Percentiles rank a stretch among this genome's conserved stretches.
These are phyloP conservation scores for Tulasnella sp. DNA, from an alignment of 768 basidiomycete species.

Conservation along the genomic window DNA sequence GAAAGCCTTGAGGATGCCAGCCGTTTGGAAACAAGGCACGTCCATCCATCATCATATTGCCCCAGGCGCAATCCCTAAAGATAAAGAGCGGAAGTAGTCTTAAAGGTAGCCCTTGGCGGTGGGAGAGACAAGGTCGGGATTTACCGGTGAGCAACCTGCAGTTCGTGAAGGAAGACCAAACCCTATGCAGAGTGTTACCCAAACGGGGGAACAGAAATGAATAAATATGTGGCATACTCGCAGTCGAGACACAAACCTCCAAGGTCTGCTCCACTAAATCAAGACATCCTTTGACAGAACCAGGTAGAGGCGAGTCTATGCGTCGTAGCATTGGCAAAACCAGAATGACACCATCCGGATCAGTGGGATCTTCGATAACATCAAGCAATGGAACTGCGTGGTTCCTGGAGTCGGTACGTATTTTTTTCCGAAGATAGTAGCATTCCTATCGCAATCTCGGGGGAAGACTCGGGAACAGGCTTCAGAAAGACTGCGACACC, in stretches of 20 bases:
- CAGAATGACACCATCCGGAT: neutral
- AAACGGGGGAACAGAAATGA: too few species aligned
- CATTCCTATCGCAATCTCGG: too few species aligned
- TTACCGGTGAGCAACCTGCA: conserved; percentile 27
- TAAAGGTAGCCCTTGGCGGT: too few species aligned
- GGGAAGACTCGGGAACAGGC: too few species aligned
- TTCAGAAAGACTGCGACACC: too few species aligned
- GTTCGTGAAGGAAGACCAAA: conserved; percentile 33
- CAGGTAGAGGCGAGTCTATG: neutral
- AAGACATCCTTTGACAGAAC: neutral
- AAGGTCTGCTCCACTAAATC: conserved; percentile 23
- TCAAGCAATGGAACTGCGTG: conserved; percentile 2
- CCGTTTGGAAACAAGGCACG: conserved; percentile 18
- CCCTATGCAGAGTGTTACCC: neutral
- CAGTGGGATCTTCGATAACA: neutral
- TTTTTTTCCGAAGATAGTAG: too few species aligned
- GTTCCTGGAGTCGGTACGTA: conserved; percentile 15
- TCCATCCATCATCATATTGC: conserved; percentile 33
- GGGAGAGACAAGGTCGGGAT: neutral
- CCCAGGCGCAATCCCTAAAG: conserved; percentile 20
- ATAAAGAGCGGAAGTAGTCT: neutral
- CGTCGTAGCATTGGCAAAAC: conserved; percentile 11
- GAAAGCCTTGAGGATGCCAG: conserved; percentile 24
- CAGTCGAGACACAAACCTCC: neutral
- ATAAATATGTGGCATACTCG: too few species aligned